Evolutionary conservation across 2,329 filamentous ascomycete species (phyloP).

Genomic region (Colletotrichum sp.): DNA sequence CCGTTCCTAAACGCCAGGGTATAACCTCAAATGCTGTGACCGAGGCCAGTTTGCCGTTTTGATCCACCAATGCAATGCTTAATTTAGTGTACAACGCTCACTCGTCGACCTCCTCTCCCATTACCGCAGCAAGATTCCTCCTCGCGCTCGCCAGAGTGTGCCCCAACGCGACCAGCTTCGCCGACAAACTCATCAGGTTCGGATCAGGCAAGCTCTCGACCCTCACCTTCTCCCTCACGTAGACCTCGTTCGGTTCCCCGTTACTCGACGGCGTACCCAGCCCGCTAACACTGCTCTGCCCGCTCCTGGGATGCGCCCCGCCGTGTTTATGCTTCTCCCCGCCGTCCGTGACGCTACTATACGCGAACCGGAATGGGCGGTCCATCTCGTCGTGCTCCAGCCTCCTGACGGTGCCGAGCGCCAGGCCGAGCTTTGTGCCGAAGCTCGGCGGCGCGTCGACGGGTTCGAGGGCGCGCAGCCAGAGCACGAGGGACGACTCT

Average conservation of each 20-base stretch:
- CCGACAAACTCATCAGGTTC: conserved; percentile 80
- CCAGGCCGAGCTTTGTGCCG: conserved; percentile 72
- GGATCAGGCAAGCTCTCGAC: conserved; percentile 86
- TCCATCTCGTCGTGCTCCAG: conserved; percentile 83
- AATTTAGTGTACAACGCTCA: neutral
- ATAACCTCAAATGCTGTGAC: conserved; percentile 19
- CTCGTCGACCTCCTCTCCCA: conserved; percentile 63
- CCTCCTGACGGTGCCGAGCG: conserved; percentile 67
- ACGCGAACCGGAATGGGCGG: conserved; percentile 70
- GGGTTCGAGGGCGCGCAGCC: conserved; percentile 73
- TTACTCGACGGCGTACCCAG: conserved; percentile 11
- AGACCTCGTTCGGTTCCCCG: conserved; percentile 63
- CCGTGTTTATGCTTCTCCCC: conserved; percentile 21
- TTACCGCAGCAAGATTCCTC: conserved; percentile 76
- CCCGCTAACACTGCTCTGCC: neutral
- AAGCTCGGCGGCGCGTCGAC: conserved; percentile 66
- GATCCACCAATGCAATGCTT: neutral
- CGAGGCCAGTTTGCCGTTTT: neutral
- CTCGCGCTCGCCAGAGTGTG: conserved; percentile 74
- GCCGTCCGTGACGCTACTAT: conserved; percentile 29
- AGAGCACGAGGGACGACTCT: conserved; percentile 73
- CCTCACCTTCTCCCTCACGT: conserved; percentile 86
- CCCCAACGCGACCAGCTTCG: conserved; percentile 81
- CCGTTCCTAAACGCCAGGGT: conserved; percentile 22
- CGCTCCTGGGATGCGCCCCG: neutral